These are phyloP conservation scores for Solanum dulcamara DNA, from an alignment of 257 asterid species.

Conservation along the genomic window DNA sequence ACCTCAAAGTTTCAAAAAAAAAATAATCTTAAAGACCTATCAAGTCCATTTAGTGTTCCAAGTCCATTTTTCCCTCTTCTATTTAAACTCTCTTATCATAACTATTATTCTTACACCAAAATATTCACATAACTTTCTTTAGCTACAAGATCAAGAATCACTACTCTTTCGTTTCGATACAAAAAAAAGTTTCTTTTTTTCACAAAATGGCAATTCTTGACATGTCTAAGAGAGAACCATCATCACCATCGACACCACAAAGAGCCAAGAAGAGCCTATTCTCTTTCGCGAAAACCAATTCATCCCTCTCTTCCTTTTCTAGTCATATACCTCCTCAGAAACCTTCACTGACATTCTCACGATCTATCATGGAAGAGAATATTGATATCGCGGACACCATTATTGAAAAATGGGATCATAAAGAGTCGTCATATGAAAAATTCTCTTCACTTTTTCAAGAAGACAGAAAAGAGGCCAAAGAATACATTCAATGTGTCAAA, in stretches of 20 bases:
- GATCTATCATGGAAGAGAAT: conserved; percentile 33
- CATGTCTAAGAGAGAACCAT: not conserved
- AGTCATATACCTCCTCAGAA: conserved; percentile 15
- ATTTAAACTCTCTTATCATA: not conserved
- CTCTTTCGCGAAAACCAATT: conserved; percentile 11
- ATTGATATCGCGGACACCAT: conserved; percentile 27
- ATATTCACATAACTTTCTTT: not conserved
- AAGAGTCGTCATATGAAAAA: conserved; percentile 15
- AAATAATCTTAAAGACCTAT: not conserved
- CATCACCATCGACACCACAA: conserved; percentile 18
- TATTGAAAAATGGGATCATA: conserved; percentile 41
- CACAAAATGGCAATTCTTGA: not conserved
- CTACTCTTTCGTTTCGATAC: not conserved
- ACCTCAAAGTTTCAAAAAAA: not conserved
- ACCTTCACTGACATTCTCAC: conserved; percentile 18
- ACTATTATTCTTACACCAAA: not conserved
- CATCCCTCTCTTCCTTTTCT: conserved; percentile 13
- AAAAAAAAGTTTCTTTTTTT: not conserved
- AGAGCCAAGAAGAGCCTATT: conserved; percentile 13
- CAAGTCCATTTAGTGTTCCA: not conserved
- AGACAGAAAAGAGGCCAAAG: conserved; percentile 35
- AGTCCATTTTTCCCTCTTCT: not conserved
- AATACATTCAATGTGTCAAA: conserved; percentile 29
- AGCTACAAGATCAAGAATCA: not conserved
- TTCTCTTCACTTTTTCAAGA: conserved; percentile 37